Base-by-base conservation (phyloP, 768 basidiomycete species). In the Glaciozyma martinii region DNA sequence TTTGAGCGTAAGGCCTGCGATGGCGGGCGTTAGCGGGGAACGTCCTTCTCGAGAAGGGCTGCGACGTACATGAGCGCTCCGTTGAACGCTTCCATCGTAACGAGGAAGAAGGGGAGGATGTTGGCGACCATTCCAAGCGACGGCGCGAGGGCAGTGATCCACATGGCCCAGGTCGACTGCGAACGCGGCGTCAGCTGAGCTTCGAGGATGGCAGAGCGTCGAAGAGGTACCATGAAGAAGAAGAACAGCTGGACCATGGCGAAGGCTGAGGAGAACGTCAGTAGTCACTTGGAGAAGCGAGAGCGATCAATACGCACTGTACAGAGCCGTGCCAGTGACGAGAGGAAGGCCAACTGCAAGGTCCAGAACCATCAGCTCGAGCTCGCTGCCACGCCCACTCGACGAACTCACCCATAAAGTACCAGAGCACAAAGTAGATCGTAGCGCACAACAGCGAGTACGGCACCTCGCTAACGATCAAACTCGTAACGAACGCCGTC, bases 391-490 rank as follows among this genome's bases (percentile, higher is more conserved):
- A 12, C 15, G 19, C 79, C 82, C 49, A 83, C 76, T 15, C 78
- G 77, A 1, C 73, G 76, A n/a, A 50, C 57, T 61, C 29, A 70
- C 65, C 61, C 42, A 71, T 59, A 49, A 67, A 67, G 59, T 65
- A 87, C 86, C 85, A 87, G 62, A 80, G 80, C 47, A 85, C 70
- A 76, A 83, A 87, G 75, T 83, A 80, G 13, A 86, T 63, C 0
- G 80, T 76, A 1, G 83, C 82, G 56, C 66, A 67, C 1, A 58
- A 12, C 29, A 71, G 9, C 59, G 63, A 65, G 56, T 67, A 71
- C 5, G 70, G 70, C 12, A 71, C 23, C 66, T 71, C 70, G 61
- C 66, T 67, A 0, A 71, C 61, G 16, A 67, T 25, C 47, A 67
- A 23, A 29, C 66, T 67, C 58, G 66, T 65, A 5, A 63, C 64